phyloP scores from a whole-genome alignment of 495 filamentous ascomycete genomes.

The Trichoderma gamsii region DNA sequence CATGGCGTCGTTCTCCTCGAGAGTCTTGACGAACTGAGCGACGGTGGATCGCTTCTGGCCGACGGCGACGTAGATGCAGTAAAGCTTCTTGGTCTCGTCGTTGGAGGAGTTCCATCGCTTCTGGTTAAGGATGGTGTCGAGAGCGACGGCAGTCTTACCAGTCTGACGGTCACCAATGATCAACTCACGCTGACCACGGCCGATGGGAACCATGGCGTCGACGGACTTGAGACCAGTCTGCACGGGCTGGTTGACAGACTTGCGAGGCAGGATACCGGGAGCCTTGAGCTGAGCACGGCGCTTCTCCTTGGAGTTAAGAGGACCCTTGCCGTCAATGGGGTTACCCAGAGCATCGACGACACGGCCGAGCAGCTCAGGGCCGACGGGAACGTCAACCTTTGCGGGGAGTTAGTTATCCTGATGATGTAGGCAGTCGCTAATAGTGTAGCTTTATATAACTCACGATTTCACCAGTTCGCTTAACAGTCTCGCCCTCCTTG shows the following conservation, averaged over 20 bases:
- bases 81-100: slow-evolving; percentile 96
- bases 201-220: slow-evolving; percentile 99
- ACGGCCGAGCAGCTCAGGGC: slow-evolving; percentile 87
- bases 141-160: slow-evolving; percentile 98
- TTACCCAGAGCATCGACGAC: slow-evolving; percentile 97
- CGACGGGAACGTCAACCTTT: slow-evolving; percentile 95
- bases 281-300: slow-evolving; percentile 98
- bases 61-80: slow-evolving; percentile 98
- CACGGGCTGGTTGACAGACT: slow-evolving; percentile 94
- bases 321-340: slow-evolving; percentile 98
- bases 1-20: slow-evolving; percentile 99
- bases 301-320: slow-evolving; percentile 83
- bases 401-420: neutral
- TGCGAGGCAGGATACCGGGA: slow-evolving; percentile 94
- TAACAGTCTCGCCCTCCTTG: slow-evolving; percentile 98
- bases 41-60: slow-evolving; percentile 99
- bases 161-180: slow-evolving; percentile 99
- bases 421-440: slow-evolving; percentile 16
- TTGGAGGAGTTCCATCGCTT: slow-evolving; percentile 87
- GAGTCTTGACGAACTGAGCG: slow-evolving; percentile 97
- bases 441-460: slow-evolving; percentile 32
- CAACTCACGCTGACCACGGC: slow-evolving; percentile 99
- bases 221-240: slow-evolving; percentile 99
- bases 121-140: slow-evolving; percentile 98
- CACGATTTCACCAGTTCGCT: slow-evolving; percentile 99